Evolutionary conservation across 768 basidiomycete genomes (phyloP).

Genomic region (Termitomyces titanicus): DNA sequence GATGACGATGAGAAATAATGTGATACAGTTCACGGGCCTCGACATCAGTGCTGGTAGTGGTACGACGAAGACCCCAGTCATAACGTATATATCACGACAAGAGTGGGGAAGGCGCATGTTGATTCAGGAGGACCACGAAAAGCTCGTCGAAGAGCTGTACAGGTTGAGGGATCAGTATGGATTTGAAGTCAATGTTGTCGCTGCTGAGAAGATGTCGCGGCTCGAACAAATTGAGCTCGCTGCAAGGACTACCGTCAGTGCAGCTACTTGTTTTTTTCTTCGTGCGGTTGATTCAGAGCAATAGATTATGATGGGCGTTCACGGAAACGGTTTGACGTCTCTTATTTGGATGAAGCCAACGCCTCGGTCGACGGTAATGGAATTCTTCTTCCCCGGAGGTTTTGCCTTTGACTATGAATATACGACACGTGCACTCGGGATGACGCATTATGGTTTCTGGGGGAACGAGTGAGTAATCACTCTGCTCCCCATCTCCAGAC

Average conservation of each 20-base stretch:
- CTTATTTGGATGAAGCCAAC: conserved; percentile 91
- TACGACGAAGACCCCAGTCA: conserved; percentile 62
- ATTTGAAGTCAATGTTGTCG: conserved; percentile 86
- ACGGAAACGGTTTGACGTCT: conserved; percentile 88
- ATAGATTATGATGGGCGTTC: conserved; percentile 95
- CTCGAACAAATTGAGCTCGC: conserved; percentile 80
- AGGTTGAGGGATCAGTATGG: conserved; percentile 67
- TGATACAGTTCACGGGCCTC: conserved; percentile 68
- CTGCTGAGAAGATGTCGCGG: conserved; percentile 77
- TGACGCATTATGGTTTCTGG: conserved; percentile 87
- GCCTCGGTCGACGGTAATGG: conserved; percentile 82
- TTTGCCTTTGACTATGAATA: conserved; percentile 88
- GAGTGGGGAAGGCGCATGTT: conserved; percentile 86
- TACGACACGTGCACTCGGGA: conserved; percentile 77
- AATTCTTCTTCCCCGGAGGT: conserved; percentile 84
- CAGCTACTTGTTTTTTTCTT: neutral
- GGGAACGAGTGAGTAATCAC: conserved; percentile 47
- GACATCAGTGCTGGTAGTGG: conserved; percentile 39
- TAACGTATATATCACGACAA: conserved; percentile 91
- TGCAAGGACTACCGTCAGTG: conserved; percentile 73
- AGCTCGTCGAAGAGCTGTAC: conserved; percentile 69
- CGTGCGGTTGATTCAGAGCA: neutral
- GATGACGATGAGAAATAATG: conserved; percentile 69
- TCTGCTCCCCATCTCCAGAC: neutral
- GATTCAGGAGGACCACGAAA: conserved; percentile 70